Percentiles rank a stretch among this genome's conserved stretches.
phyloP scores from a whole-genome alignment of 2,329 filamentous ascomycete genomes.

The Penicillium verrucosum region DNA sequence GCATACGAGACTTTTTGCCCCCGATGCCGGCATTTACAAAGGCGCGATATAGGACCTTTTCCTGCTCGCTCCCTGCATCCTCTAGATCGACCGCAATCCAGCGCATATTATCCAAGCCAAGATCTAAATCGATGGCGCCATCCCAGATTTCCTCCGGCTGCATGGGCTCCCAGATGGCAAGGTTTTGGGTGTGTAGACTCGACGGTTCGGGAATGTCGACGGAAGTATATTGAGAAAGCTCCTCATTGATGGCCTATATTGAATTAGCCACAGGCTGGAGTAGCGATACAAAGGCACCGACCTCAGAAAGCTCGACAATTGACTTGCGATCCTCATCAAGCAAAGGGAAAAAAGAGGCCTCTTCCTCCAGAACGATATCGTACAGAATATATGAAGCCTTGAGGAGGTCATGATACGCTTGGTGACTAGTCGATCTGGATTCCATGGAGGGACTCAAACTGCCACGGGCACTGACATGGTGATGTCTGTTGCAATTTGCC shows the following conservation, averaged over 20 bases:
- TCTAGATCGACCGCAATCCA: constrained; percentile 21
- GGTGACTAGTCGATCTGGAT: constrained; percentile 22
- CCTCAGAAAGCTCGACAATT: constrained; percentile 31
- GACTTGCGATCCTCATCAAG: constrained; percentile 32
- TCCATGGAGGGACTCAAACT: constrained; percentile 25
- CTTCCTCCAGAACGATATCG: constrained; percentile 29
- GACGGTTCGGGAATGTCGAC: constrained; percentile 27
- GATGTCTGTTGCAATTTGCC: constrained; percentile 22
- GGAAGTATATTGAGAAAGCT: constrained; percentile 26
- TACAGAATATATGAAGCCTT: constrained; percentile 35
- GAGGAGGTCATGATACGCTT: constrained; percentile 32
- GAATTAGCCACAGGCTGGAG: neutral
- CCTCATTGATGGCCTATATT: constrained; percentile 27
- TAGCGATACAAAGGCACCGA: neutral
- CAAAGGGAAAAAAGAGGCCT: constrained; percentile 18
- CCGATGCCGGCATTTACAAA: constrained; percentile 36
- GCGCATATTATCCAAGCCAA: constrained; percentile 23
- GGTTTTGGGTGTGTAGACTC: constrained; percentile 22
- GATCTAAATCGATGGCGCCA: constrained; percentile 13
- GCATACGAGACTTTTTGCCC: constrained; percentile 30
- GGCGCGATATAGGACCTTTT: constrained; percentile 28
- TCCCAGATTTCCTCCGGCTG: constrained; percentile 28
- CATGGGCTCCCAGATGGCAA: constrained; percentile 30
- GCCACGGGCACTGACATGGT: constrained; percentile 17
- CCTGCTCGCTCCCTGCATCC: constrained; percentile 31